Conservation (phyloP, 2,329 filamentous ascomycete genomes). For the Moelleriella libera region DNA sequence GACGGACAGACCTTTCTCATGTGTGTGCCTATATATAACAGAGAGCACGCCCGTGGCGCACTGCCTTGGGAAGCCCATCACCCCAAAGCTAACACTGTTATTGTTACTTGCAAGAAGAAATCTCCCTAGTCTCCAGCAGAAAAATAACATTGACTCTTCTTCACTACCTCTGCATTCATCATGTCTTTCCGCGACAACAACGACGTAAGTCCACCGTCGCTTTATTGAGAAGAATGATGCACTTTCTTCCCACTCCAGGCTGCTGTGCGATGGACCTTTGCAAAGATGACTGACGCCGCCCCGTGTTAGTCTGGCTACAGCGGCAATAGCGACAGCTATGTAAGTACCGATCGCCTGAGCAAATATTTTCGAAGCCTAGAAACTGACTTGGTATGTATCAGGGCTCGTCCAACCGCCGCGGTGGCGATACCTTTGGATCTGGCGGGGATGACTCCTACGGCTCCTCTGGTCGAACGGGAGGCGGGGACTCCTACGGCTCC, state of each 20-base stretch:
- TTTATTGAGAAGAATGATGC: too few relatives aligned
- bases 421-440: slow-evolving; percentile 7
- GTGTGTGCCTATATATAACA: too few relatives aligned
- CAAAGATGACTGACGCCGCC: slow-evolving; percentile 1
- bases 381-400: background rate
- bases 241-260: too few relatives aligned
- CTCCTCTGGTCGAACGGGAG: slow-evolving; percentile 6
- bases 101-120: too few relatives aligned
- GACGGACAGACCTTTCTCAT: too few relatives aligned
- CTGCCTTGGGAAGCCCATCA: too few relatives aligned
- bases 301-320: slow-evolving; percentile 12
- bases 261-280: too few relatives aligned
- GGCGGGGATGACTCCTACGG: slow-evolving; percentile 9
- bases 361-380: background rate
- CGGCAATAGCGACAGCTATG: slow-evolving; percentile 14
- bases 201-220: slow-evolving; percentile 12
- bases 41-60: too few relatives aligned
- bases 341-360: slow-evolving; percentile 3
- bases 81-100: too few relatives aligned
- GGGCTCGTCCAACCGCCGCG: slow-evolving; percentile 10
- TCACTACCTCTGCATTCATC: background rate
- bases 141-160: background rate
- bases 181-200: slow-evolving; percentile 35
- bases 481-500: slow-evolving; percentile 7
- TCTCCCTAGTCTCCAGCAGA: too few relatives aligned